Conservation (phyloP, 2,329 filamentous ascomycete species). For the Ophiosphaerella narmari region DNA sequence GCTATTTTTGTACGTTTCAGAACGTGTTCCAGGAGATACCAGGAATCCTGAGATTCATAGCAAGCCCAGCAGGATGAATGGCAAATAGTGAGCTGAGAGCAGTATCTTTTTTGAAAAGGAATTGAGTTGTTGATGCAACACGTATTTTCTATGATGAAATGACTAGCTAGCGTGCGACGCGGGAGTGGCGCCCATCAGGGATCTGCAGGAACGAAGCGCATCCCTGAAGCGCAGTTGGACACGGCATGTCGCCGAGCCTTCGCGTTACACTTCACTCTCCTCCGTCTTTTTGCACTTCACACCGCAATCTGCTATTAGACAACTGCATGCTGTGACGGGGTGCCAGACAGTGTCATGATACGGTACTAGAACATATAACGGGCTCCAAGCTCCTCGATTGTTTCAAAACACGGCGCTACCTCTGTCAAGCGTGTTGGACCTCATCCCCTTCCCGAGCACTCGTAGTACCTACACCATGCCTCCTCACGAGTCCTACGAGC, state of each 20-base stretch:
- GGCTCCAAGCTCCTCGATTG: conserved; percentile 1
- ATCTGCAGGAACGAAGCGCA: conserved; percentile 19
- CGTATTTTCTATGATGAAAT: not conserved
- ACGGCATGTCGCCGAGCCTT: conserved; percentile 14
- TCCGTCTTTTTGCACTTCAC: not conserved
- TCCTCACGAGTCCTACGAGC: conserved; percentile 36
- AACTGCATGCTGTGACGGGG: not conserved
- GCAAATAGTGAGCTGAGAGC: too few relatives aligned
- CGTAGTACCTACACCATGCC: conserved; percentile 21
- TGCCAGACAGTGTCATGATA: conserved; percentile 6
- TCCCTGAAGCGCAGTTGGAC: conserved; percentile 9
- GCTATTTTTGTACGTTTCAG: too few relatives aligned
- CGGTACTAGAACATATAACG: conserved; percentile 2
- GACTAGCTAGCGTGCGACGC: not conserved
- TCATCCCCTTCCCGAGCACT: not conserved
- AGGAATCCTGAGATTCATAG: too few relatives aligned
- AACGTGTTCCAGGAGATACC: too few relatives aligned
- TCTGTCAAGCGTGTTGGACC: not conserved
- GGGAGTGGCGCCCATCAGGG: conserved; percentile 8
- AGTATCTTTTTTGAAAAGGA: not conserved
- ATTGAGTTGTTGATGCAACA: not conserved
- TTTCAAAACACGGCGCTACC: conserved; percentile 1
- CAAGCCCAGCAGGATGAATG: too few relatives aligned
- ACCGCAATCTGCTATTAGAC: not conserved
- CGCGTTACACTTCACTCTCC: not conserved